Conservation (phyloP, 1,284 basidiomycete species). For the Bondarzewia mesenterica region DNA sequence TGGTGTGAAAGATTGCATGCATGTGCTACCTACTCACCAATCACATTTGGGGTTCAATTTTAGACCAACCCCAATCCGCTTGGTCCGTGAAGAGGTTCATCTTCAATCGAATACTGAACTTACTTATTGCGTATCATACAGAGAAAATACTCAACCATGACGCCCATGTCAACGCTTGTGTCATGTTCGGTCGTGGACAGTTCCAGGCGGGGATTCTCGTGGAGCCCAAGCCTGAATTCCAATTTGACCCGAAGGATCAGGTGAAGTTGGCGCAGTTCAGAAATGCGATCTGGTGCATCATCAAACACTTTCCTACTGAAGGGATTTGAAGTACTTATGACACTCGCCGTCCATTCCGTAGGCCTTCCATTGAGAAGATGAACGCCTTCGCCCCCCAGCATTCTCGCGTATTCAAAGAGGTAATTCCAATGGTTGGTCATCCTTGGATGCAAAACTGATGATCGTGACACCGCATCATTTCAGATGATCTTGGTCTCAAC, state of each 20-base stretch:
- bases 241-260: constrained; percentile 19
- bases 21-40: too few species aligned
- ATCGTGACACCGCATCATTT: not conserved
- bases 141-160: constrained; percentile 18
- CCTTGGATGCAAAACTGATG: not conserved
- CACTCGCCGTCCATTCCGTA: constrained; percentile 8
- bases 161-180: constrained; percentile 17
- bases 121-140: not conserved
- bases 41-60: not conserved
- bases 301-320: not conserved
- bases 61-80: constrained; percentile 32
- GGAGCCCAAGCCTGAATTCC: constrained; percentile 18
- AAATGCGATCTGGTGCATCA: constrained; percentile 23
- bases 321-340: not conserved
- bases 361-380: constrained; percentile 26
- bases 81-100: constrained; percentile 17
- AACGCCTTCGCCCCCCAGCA: constrained; percentile 31
- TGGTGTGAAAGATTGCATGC: not conserved
- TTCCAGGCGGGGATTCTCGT: constrained; percentile 29
- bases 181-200: constrained; percentile 32
- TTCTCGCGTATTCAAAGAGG: constrained; percentile 29
- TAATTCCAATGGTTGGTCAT: not conserved
- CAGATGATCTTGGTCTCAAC: constrained; percentile 23
- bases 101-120: not conserved
- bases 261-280: constrained; percentile 17